Percentiles rank a stretch among this genome's conserved stretches.
phyloP scores from a whole-genome alignment of 345 rosid species.

The Populus euphratica region DNA sequence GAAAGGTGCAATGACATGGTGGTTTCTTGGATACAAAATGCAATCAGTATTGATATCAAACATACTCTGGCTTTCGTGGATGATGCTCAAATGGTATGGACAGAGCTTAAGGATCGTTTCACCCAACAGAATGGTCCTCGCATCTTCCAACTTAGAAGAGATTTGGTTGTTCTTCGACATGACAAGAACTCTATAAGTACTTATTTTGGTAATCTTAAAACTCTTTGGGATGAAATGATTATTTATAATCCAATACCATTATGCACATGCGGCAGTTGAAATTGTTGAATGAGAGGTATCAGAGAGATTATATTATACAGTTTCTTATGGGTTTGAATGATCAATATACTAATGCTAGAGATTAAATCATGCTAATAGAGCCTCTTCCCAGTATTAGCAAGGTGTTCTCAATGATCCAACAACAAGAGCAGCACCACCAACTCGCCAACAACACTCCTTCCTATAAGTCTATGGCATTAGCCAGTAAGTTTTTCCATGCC shows the following conservation, averaged over 20 bases:
- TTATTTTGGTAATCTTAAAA: not conserved
- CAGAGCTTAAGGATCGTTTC: not conserved
- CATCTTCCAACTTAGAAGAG: not conserved
- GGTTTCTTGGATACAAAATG: not conserved
- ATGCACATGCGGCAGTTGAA: not conserved
- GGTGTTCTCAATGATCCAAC: not conserved
- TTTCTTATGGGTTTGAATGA: not conserved
- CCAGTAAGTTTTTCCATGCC: fast-evolving
- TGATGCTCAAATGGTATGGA: not conserved
- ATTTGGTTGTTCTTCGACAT: not conserved
- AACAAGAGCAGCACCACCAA: not conserved
- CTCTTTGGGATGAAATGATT: not conserved
- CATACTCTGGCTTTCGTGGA: not conserved
- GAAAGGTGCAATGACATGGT: too few species aligned
- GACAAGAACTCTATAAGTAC: not conserved
- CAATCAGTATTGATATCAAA: not conserved
- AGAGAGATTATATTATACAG: too few species aligned
- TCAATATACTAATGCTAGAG: not conserved
- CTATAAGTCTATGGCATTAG: fast-evolving
- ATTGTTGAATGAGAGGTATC: not conserved
- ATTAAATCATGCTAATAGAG: too few species aligned
- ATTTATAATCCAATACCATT: not conserved
- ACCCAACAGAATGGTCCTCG: not conserved
- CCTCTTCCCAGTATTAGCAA: not conserved
- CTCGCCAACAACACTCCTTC: not conserved